phyloP scores from a whole-genome alignment of 2,329 filamentous ascomycete species.

The Diaporthe ilicicola region DNA sequence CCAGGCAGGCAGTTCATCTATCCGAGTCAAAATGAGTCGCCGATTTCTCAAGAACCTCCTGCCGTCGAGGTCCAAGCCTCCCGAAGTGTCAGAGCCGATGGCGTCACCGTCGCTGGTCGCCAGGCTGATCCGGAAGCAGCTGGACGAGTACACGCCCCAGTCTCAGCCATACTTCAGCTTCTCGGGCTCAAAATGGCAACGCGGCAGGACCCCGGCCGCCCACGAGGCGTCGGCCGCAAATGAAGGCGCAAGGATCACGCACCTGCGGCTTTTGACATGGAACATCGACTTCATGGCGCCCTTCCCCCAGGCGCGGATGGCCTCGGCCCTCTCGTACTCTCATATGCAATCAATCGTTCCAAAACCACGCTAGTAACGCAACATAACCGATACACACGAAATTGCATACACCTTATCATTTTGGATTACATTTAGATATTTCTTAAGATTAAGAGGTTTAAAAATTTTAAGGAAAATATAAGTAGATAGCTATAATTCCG shows the following conservation, averaged over 20 bases:
- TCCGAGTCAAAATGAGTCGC: neutral
- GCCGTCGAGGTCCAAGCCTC: neutral
- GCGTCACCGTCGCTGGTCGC: neutral
- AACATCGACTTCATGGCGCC: conserved; percentile 47
- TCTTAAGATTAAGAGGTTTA: too few species aligned
- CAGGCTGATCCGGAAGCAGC: conserved; percentile 22
- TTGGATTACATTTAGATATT: too few species aligned
- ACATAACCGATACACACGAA: too few species aligned
- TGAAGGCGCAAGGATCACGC: conserved; percentile 28
- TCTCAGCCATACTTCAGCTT: conserved; percentile 39
- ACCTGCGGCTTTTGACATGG: conserved; percentile 41
- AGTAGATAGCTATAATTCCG: too few species aligned
- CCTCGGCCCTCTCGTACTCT: conserved; percentile 36
- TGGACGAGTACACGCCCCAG: conserved; percentile 36
- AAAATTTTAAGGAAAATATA: too few species aligned
- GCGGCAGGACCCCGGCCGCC: neutral
- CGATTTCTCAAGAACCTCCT: neutral
- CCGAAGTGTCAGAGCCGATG: neutral
- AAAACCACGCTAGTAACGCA: too few species aligned
- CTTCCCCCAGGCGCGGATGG: conserved; percentile 38
- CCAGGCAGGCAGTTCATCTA: neutral
- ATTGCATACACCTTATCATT: too few species aligned
- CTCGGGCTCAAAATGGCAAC: conserved; percentile 36
- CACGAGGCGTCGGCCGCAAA: neutral
- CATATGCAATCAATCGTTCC: too few species aligned